These are phyloP conservation scores for Trichoderma endophyticum DNA, from an alignment of 2,329 filamentous ascomycete species.

Conservation along the genomic window DNA sequence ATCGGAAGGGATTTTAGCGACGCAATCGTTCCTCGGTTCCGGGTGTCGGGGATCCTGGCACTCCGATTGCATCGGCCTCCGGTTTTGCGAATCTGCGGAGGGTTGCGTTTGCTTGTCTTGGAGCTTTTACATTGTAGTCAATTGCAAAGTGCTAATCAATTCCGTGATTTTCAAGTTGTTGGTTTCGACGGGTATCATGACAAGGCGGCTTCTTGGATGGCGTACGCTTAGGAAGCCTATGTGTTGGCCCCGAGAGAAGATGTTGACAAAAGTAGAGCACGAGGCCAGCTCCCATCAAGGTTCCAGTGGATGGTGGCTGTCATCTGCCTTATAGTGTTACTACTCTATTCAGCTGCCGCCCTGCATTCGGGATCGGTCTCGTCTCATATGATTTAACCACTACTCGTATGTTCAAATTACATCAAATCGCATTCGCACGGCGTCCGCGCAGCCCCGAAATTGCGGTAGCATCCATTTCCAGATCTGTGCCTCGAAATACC, in stretches of 20 bases:
- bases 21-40: neutral
- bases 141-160: too few species aligned
- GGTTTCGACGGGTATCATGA: neutral
- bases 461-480: neutral
- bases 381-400: neutral
- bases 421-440: neutral
- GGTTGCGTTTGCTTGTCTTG: neutral
- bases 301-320: neutral
- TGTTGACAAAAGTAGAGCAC: neutral
- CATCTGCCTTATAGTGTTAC: neutral
- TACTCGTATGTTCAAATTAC: neutral
- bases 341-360: neutral
- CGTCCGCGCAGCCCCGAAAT: constrained; percentile 15
- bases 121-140: neutral
- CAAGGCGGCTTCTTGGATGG: neutral
- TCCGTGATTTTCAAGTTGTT: too few species aligned
- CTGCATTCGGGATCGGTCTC: neutral
- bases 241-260: too few species aligned
- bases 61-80: neutral
- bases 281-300: neutral
- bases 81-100: neutral
- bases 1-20: neutral
- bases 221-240: neutral
- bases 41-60: neutral
- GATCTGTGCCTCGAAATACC: neutral